Percentiles rank a stretch among this genome's conserved stretches.
These are phyloP conservation scores for Apiosordaria backusii DNA, from an alignment of 495 filamentous ascomycete species.

Conservation along the genomic window DNA sequence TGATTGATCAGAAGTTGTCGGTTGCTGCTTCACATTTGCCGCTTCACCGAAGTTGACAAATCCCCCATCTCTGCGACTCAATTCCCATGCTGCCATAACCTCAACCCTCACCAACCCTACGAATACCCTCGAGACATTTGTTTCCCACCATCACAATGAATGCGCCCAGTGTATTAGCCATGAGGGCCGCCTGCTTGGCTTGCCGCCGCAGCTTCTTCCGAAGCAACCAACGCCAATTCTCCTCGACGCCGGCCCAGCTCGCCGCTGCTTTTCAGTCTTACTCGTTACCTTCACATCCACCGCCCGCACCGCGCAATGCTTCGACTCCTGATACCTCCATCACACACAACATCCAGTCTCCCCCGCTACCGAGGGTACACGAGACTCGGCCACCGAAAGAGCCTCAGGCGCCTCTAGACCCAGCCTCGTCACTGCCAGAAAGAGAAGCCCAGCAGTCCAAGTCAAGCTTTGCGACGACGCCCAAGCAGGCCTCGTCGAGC, in stretches of 20 bases:
- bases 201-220: constrained; percentile 49
- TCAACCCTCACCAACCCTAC: neutral
- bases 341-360: constrained; percentile 43
- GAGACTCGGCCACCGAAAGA: constrained; percentile 49
- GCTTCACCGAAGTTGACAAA: constrained; percentile 3
- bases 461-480: constrained; percentile 25
- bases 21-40: constrained; percentile 9
- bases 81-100: constrained; percentile 12
- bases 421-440: constrained; percentile 45
- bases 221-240: constrained; percentile 49
- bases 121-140: constrained; percentile 2
- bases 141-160: constrained; percentile 23
- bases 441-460: constrained; percentile 62
- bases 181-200: constrained; percentile 29
- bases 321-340: constrained; percentile 67
- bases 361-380: constrained; percentile 46
- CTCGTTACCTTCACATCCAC: constrained; percentile 55
- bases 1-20: constrained; percentile 15
- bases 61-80: constrained; percentile 4
- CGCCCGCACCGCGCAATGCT: constrained; percentile 63
- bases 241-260: constrained; percentile 51
- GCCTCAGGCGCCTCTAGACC: constrained; percentile 19
- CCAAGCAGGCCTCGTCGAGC: neutral
- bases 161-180: constrained; percentile 24
- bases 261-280: constrained; percentile 72